These are phyloP conservation scores for Suillus plorans DNA, from an alignment of 768 basidiomycete species.

Conservation along the genomic window DNA sequence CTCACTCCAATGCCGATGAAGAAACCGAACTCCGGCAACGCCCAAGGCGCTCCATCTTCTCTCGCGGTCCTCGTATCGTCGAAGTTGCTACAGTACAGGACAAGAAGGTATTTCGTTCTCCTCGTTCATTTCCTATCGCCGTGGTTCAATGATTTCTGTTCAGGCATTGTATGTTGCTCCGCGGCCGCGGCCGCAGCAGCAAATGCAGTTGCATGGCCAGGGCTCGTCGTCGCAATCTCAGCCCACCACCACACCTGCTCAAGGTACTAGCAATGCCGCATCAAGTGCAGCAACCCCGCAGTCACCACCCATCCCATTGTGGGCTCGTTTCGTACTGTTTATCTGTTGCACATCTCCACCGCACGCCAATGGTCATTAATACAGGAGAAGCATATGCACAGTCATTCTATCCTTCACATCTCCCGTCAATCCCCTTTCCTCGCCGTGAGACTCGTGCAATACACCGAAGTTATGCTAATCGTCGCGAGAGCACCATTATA, in stretches of 20 bases:
- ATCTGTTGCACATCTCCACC: too few relatives aligned
- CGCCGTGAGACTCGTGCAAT: neutral
- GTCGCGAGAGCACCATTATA: too few relatives aligned
- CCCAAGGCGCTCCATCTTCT: neutral
- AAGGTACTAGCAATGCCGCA: too few relatives aligned
- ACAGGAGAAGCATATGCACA: neutral
- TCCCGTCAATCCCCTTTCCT: neutral
- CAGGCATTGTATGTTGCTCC: neutral
- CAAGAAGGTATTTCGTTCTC: neutral
- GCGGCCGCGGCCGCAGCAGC: too few relatives aligned
- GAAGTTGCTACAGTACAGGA: neutral
- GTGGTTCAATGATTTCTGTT: neutral
- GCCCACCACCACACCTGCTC: too few relatives aligned
- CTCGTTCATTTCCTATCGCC: rapidly evolving
- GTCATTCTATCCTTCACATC: neutral
- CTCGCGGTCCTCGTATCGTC: neutral
- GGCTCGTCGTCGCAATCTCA: too few relatives aligned
- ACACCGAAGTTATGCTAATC: too few relatives aligned
- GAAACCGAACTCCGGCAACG: neutral
- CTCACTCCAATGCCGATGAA: neutral
- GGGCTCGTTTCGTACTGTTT: too few relatives aligned
- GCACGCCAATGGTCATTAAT: neutral
- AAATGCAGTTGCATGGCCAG: too few relatives aligned
- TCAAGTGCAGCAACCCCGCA: too few relatives aligned
- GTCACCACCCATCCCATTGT: too few relatives aligned